Evolutionary conservation across 163 green algal species (phyloP).

Genomic region (Coccomyxa subellipsoidea): DNA sequence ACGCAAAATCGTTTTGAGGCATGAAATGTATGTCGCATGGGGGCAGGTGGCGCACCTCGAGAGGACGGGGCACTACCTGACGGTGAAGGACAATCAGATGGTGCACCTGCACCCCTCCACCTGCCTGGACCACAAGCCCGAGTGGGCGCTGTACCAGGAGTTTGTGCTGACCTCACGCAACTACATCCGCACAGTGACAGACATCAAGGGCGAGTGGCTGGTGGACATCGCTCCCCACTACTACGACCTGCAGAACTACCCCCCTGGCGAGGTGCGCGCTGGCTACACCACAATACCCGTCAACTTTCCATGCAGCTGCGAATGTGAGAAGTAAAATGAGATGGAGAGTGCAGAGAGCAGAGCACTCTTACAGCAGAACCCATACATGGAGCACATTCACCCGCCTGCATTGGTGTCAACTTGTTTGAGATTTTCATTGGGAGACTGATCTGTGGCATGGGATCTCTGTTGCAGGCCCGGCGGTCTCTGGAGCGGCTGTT

Average conservation of each 20-base stretch:
- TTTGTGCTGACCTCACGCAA: conserved; percentile 98
- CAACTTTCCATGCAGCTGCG: too few species aligned
- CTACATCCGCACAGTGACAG: conserved; percentile 93
- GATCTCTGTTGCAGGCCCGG: neutral
- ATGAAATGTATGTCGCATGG: neutral
- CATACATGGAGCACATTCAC: too few species aligned
- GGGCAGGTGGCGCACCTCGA: conserved; percentile 85
- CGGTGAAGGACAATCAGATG: conserved; percentile 98
- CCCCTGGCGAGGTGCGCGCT: conserved; percentile 59
- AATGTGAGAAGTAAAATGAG: too few species aligned
- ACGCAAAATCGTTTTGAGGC: neutral
- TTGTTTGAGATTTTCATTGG: too few species aligned
- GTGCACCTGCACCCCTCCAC: conserved; percentile 98
- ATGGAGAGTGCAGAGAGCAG: too few species aligned
- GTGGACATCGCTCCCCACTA: conserved; percentile 96
- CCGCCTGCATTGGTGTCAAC: too few species aligned
- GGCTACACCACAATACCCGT: too few species aligned
- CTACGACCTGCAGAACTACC: conserved; percentile 97
- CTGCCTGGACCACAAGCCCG: conserved; percentile 91
- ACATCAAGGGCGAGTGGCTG: conserved; percentile 96
- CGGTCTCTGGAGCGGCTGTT: conserved; percentile 9
- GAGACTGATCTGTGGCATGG: too few species aligned
- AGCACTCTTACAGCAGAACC: too few species aligned
- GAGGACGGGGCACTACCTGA: conserved; percentile 92
- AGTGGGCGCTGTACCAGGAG: conserved; percentile 98